Percentiles rank a stretch among this genome's conserved stretches.
Evolutionary conservation across 1,284 basidiomycete species (phyloP).

Genomic region (Stygiomarasmius scandens): DNA sequence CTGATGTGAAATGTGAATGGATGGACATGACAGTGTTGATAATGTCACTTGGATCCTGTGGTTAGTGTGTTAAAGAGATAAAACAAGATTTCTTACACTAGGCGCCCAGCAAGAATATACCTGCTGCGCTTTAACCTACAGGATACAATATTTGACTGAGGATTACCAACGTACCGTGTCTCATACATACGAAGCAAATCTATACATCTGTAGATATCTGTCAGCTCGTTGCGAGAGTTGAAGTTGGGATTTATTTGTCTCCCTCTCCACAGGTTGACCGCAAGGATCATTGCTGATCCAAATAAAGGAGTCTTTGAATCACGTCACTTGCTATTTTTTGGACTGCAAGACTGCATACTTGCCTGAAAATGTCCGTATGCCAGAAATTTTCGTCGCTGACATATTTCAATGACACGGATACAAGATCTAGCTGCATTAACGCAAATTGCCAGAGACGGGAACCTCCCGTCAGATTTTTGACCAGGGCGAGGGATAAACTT

Average conservation of each 20-base stretch:
- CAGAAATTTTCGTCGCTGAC: conserved; percentile 13
- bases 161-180: not conserved
- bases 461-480: conserved; percentile 21
- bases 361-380: conserved; percentile 23
- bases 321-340: not conserved
- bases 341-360: not conserved
- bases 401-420: conserved; percentile 21
- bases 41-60: conserved; percentile 1
- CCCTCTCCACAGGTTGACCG: not conserved
- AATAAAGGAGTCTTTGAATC: not conserved
- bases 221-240: not conserved
- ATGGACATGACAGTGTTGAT: conserved; percentile 7
- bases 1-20: too few relatives aligned
- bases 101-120: conserved; percentile 5
- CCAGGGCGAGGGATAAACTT: conserved; percentile 66
- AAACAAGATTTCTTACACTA: not conserved
- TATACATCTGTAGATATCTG: not conserved
- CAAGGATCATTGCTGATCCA: conserved; percentile 1
- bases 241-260: not conserved
- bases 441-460: conserved; percentile 32
- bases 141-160: not conserved
- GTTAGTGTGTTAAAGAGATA: not conserved
- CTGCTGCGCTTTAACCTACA: not conserved
- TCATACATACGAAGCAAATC: not conserved
- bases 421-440: conserved; percentile 33